These are phyloP conservation scores for Claviceps arundinis DNA, from an alignment of 2,329 filamentous ascomycete species.

Conservation along the genomic window DNA sequence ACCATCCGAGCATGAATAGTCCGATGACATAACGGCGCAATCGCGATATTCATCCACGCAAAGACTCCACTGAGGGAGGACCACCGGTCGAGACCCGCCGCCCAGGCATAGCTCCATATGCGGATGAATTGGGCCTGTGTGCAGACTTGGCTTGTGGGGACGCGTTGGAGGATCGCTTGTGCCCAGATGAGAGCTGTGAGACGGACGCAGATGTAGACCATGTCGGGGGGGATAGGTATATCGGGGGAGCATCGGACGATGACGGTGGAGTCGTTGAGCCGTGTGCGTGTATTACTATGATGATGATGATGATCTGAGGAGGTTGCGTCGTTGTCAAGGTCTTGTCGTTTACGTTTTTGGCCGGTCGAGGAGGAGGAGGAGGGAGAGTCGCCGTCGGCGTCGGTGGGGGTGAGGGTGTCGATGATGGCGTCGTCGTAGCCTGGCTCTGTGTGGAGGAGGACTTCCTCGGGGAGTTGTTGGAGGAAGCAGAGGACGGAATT, in stretches of 20 bases:
- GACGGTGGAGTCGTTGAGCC: slow-evolving; percentile 2
- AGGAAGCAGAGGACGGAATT: slow-evolving; percentile 28
- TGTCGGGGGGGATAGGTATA: slow-evolving; percentile 18
- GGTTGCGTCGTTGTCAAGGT: neutral
- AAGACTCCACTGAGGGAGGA: slow-evolving; percentile 34
- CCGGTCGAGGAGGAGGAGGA: neutral
- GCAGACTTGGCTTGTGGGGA: slow-evolving; percentile 28
- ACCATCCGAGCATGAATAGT: slow-evolving; percentile 29
- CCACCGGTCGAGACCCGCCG: slow-evolving; percentile 32
- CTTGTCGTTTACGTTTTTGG: slow-evolving; percentile 8
- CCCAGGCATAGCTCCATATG: slow-evolving; percentile 36
- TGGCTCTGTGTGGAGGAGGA: slow-evolving; percentile 8
- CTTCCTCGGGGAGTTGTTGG: slow-evolving; percentile 16
- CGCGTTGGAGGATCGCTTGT: slow-evolving; percentile 28
- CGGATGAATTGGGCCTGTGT: slow-evolving; percentile 23
- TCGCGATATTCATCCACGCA: slow-evolving; percentile 31
- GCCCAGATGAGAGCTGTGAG: slow-evolving; percentile 34
- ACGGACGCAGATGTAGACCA: slow-evolving; percentile 34
- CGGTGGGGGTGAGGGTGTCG: neutral
- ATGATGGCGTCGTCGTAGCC: neutral
- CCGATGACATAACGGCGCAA: slow-evolving; percentile 26
- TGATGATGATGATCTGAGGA: neutral
- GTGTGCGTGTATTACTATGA: neutral
- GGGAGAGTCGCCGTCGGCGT: neutral
- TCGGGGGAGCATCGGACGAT: slow-evolving; percentile 7